phyloP scores from a whole-genome alignment of 495 filamentous ascomycete species.

The Penicillium goetzii region DNA sequence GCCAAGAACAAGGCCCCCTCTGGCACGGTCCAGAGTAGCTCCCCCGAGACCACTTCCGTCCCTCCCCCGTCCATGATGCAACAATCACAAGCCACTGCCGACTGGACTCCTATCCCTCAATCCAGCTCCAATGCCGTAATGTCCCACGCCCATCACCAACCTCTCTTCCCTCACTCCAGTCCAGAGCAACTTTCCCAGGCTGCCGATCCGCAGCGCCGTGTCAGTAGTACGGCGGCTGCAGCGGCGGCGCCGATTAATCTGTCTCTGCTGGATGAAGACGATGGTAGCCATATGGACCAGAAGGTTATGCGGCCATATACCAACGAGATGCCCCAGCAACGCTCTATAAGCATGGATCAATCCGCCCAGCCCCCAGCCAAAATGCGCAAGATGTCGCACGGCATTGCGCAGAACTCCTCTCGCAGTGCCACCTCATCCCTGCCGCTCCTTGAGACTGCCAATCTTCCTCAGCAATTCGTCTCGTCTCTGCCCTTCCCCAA shows the following conservation, averaged over 20 bases:
- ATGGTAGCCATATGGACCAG: conserved; percentile 31
- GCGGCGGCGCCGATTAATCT: conserved; percentile 67
- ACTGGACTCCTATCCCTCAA: conserved; percentile 47
- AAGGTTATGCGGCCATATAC: conserved; percentile 32
- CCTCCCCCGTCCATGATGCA: conserved; percentile 42
- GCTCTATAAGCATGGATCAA: conserved; percentile 28
- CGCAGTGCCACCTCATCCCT: conserved; percentile 40
- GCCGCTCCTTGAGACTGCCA: conserved; percentile 45
- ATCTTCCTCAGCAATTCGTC: conserved; percentile 42
- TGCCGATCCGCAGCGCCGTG: conserved; percentile 36
- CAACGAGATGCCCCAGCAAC: conserved; percentile 35
- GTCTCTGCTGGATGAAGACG: conserved; percentile 76
- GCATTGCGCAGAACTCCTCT: conserved; percentile 37
- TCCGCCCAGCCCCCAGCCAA: conserved; percentile 44
- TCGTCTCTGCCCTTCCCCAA: conserved; percentile 58
- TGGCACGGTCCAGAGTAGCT: conserved; percentile 42
- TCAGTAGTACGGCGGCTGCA: conserved; percentile 23
- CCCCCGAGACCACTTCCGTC: conserved; percentile 43
- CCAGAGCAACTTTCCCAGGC: conserved; percentile 52
- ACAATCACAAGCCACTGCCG: conserved; percentile 40
- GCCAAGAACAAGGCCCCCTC: conserved; percentile 55
- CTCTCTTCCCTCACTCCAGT: conserved; percentile 57
- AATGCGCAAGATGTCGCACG: conserved; percentile 48
- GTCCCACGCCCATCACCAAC: conserved; percentile 41
- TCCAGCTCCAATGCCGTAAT: conserved; percentile 31